phyloP scores from a whole-genome alignment of 1,139 yeast species.

The Taphrina populina region DNA sequence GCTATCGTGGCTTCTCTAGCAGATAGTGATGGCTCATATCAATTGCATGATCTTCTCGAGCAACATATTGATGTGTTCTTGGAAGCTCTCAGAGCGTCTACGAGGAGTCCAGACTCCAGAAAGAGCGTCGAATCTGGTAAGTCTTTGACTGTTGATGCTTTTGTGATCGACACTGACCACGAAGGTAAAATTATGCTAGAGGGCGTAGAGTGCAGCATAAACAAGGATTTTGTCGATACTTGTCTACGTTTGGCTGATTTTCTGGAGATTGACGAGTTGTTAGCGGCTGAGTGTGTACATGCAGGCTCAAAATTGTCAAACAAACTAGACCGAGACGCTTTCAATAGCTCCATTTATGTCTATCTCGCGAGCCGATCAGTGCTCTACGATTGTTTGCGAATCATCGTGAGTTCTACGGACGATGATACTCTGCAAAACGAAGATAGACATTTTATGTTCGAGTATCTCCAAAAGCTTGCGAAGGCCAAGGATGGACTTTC shows the following conservation, averaged over 20 bases:
- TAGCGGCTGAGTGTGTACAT: constrained; percentile 26
- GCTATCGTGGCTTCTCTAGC: constrained; percentile 5
- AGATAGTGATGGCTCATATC: constrained; percentile 1
- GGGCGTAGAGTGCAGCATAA: constrained; percentile 10
- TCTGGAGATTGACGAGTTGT: constrained; percentile 28
- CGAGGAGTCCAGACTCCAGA: not conserved
- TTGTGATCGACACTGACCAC: not conserved
- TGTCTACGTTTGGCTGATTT: constrained; percentile 17
- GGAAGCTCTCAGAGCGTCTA: not conserved
- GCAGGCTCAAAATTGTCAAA: constrained; percentile 19
- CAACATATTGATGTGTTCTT: not conserved
- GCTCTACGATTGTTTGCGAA: constrained; percentile 18
- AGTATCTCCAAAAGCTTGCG: not conserved
- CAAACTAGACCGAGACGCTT: constrained; percentile 25
- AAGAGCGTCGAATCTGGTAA: constrained; percentile 5
- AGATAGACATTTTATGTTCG: not conserved
- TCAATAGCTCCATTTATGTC: constrained; percentile 23
- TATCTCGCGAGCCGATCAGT: constrained; percentile 8
- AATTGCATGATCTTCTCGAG: not conserved
- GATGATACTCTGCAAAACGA: not conserved
- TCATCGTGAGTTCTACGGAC: constrained; percentile 9
- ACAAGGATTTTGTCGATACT: constrained; percentile 32
- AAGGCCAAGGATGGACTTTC: not conserved
- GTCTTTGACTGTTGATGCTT: not conserved
- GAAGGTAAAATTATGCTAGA: constrained; percentile 7